Conservation (phyloP, 208 protist species). For the Acanthamoeba castellanii region DNA sequence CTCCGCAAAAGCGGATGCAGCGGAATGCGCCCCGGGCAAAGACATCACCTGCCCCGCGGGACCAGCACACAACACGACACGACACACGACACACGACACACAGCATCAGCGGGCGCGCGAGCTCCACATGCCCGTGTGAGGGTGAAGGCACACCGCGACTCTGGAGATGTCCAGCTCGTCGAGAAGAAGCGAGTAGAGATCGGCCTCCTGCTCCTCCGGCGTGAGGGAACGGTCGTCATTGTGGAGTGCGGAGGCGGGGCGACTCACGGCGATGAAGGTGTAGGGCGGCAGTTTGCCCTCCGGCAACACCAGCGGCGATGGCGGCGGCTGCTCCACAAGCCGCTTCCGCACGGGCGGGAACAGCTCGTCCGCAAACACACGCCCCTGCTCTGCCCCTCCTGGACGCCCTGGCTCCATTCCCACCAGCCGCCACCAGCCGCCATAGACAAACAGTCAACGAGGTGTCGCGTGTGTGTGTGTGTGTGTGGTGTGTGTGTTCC, state of each 20-base stretch:
- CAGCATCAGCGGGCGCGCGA: not conserved
- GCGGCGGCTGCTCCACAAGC: not conserved
- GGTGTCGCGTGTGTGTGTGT: not conserved
- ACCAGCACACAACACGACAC: not conserved
- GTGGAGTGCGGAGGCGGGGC: not conserved
- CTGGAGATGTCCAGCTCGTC: not conserved
- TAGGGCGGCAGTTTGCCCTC: not conserved
- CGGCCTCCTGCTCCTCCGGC: not conserved
- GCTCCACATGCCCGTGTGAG: not conserved
- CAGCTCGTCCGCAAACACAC: not conserved
- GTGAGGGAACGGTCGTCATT: not conserved
- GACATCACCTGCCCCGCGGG: not conserved
- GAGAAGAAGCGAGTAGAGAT: constrained; percentile 36
- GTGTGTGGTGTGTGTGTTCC: not conserved
- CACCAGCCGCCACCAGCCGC: not conserved
- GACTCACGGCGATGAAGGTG: not conserved
- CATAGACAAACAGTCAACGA: too few relatives aligned
- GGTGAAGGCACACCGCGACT: not conserved
- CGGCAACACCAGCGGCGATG: not conserved
- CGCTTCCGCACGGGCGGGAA: not conserved
- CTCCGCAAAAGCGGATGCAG: not conserved
- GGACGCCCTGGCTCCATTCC: not conserved
- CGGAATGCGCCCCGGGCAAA: not conserved
- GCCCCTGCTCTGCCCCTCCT: not conserved
- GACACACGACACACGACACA: not conserved